These are phyloP conservation scores for Russula abietina DNA, from an alignment of 768 basidiomycete genomes.

Conservation along the genomic window DNA sequence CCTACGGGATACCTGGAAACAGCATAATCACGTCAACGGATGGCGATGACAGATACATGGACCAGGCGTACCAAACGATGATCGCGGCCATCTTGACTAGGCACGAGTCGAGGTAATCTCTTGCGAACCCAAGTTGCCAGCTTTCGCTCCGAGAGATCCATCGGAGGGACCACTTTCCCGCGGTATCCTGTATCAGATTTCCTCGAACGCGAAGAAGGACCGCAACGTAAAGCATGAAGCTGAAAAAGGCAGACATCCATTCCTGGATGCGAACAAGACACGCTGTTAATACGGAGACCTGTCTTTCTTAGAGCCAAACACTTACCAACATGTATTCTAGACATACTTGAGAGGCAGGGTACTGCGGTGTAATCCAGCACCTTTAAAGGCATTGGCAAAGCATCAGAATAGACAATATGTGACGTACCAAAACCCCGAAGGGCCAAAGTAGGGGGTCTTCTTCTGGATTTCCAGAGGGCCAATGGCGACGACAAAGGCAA, in stretches of 20 bases:
- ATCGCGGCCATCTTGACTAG: constrained; percentile 32
- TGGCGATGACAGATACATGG: not conserved
- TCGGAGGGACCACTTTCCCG: constrained; percentile 30
- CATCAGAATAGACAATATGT: not conserved
- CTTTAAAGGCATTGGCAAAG: constrained; percentile 20
- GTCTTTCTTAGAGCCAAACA: not conserved
- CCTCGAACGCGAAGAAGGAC: constrained; percentile 37
- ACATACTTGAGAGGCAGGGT: constrained; percentile 35
- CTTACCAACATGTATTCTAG: constrained; percentile 44
- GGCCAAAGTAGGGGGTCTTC: constrained; percentile 38
- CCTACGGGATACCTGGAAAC: constrained; percentile 27
- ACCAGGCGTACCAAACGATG: constrained; percentile 32
- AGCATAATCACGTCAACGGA: not conserved
- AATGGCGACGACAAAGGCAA: constrained; percentile 33
- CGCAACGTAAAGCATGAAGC: constrained; percentile 32
- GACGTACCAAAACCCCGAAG: constrained; percentile 39
- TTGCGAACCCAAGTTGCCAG: constrained; percentile 32
- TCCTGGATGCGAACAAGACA: constrained; percentile 28
- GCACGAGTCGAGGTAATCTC: constrained; percentile 33
- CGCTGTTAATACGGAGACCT: not conserved
- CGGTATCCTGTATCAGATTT: constrained; percentile 30
- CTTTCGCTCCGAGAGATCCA: constrained; percentile 31
- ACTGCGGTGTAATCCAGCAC: constrained; percentile 43
- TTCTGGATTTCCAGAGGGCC: constrained; percentile 37
- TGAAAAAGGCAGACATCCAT: constrained; percentile 33